Percentiles rank a stretch among this genome's conserved stretches.
These are phyloP conservation scores for Cystobasidium pallidum DNA, from an alignment of 1,284 basidiomycete species.

Conservation along the genomic window DNA sequence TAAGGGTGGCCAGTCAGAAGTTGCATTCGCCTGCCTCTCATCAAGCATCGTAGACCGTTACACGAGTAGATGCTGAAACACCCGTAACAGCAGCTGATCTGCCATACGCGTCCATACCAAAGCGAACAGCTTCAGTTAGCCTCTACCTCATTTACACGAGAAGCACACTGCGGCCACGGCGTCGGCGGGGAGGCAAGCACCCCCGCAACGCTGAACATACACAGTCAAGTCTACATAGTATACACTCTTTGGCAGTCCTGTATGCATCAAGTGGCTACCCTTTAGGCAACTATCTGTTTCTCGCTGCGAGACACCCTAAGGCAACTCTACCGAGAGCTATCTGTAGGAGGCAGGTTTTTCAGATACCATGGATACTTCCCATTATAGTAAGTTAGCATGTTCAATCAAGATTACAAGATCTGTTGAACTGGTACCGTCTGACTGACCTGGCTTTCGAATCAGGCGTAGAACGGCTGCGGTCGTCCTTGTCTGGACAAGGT, in stretches of 20 bases:
- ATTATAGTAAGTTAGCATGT: background rate
- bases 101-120: too few relatives aligned
- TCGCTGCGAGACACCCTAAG: background rate
- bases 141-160: background rate
- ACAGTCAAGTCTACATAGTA: background rate
- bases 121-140: too few relatives aligned
- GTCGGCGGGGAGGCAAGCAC: background rate
- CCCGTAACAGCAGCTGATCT: too few relatives aligned
- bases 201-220: background rate
- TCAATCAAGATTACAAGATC: background rate
- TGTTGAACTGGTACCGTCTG: background rate
- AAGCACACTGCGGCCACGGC: background rate
- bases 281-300: background rate
- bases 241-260: background rate
- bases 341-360: background rate
- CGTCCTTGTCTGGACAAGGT: too few relatives aligned
- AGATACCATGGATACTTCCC: background rate
- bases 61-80: too few relatives aligned
- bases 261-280: background rate
- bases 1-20: background rate
- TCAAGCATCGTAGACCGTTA: too few relatives aligned
- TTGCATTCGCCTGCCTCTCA: too few relatives aligned
- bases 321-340: background rate
- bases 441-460: too few relatives aligned
- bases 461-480: constrained; percentile 10